Evolutionary conservation across 306 rosid genomes (phyloP).

Genomic region (Trichosanthes truncata): DNA sequence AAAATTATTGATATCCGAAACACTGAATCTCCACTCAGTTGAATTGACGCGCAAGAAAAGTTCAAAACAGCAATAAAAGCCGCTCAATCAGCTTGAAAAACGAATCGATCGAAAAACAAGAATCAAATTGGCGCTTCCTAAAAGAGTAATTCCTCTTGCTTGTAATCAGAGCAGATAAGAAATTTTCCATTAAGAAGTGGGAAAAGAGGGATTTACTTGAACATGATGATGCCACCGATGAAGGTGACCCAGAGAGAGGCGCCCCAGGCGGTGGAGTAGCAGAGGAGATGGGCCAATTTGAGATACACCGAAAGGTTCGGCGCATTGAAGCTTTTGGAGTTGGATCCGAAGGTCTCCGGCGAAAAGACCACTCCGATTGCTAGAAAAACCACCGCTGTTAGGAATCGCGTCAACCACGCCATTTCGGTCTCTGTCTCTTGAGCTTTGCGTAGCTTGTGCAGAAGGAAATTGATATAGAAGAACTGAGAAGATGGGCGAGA

Average conservation of each 20-base stretch:
- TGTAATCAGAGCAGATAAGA: not conserved
- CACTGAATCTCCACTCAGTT: not conserved
- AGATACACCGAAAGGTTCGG: conserved; percentile 45
- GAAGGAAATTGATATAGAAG: not conserved
- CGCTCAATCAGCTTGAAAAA: not conserved
- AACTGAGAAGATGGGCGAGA: not conserved
- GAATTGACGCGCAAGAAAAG: not conserved
- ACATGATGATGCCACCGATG: conserved; percentile 97
- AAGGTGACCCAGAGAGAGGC: conserved; percentile 92
- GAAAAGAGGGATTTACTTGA: conserved; percentile 41
- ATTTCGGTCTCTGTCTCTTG: conserved; percentile 19
- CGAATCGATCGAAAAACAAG: not conserved
- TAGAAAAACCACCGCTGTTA: conserved; percentile 65
- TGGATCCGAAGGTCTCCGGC: conserved; percentile 76
- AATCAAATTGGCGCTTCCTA: not conserved
- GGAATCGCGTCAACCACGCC: conserved; percentile 76
- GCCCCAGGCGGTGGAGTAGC: conserved; percentile 92
- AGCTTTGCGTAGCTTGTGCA: not conserved
- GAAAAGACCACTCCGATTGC: conserved; percentile 88
- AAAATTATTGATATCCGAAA: not conserved
- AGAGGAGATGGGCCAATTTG: conserved; percentile 76
- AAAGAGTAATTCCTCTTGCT: not conserved
- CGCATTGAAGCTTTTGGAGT: conserved; percentile 36
- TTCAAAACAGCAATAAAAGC: conserved; percentile 3
- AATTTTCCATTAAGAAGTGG: not conserved